Evolutionary conservation across 1,139 yeast genomes (phyloP).

Genomic region (Debaryomyces sp.): DNA sequence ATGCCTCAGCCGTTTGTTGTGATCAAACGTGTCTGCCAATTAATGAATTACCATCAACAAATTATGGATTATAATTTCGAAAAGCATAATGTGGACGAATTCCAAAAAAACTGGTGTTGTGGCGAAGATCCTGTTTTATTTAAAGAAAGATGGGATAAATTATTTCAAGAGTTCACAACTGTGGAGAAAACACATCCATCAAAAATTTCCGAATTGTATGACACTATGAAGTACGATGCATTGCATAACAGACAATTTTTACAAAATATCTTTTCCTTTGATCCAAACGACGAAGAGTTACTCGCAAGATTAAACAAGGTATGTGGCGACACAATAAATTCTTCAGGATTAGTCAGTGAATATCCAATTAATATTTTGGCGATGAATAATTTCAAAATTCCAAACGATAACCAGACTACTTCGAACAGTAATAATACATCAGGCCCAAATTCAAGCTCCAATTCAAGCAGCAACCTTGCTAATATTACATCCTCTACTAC

Average conservation of each 20-base stretch:
- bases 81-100: constrained; percentile 61
- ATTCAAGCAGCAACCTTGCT: constrained; percentile 34
- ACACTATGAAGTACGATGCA: constrained; percentile 98
- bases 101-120: constrained; percentile 93
- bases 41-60: constrained; percentile 89
- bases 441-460: constrained; percentile 19
- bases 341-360: constrained; percentile 68
- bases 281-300: constrained; percentile 53
- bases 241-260: constrained; percentile 90
- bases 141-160: constrained; percentile 96
- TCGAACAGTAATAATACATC: constrained; percentile 10
- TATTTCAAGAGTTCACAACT: constrained; percentile 87
- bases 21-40: constrained; percentile 88
- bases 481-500: constrained; percentile 26
- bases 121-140: constrained; percentile 91
- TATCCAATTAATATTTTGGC: constrained; percentile 82
- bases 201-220: constrained; percentile 93
- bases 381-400: constrained; percentile 71
- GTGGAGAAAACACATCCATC: constrained; percentile 98
- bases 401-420: constrained; percentile 26
- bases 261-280: constrained; percentile 79
- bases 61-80: constrained; percentile 84
- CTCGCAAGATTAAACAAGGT: constrained; percentile 34
- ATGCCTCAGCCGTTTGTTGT: constrained; percentile 98
- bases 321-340: constrained; percentile 58